phyloP scores from a whole-genome alignment of 2,329 filamentous ascomycete species.

The Tolypocladium sp. region DNA sequence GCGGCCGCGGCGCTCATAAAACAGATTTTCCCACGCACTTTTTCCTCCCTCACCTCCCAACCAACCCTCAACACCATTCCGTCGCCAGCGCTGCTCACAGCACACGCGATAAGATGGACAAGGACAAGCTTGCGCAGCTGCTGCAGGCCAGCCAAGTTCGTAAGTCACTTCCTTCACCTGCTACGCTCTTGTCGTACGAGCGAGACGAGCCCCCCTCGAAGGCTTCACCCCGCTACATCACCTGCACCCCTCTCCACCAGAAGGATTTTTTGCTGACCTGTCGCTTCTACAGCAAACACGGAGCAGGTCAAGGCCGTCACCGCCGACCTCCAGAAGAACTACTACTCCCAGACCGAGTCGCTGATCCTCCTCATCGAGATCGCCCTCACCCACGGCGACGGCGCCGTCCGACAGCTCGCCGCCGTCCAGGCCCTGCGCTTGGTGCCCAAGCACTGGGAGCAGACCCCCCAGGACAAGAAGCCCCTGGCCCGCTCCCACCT shows the following conservation, averaged over 20 bases:
- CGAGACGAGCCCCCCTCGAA: background rate
- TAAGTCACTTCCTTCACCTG: constrained; percentile 38
- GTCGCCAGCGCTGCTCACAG: background rate
- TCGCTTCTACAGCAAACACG: constrained; percentile 60
- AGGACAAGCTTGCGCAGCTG: constrained; percentile 73
- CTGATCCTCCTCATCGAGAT: constrained; percentile 83
- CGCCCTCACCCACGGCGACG: constrained; percentile 65
- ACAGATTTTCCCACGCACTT: background rate
- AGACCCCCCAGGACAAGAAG: constrained; percentile 67
- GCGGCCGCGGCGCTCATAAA: background rate
- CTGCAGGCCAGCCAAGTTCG: constrained; percentile 82
- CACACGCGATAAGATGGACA: constrained; percentile 27
- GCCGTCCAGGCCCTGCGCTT: constrained; percentile 83
- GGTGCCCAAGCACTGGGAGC: constrained; percentile 77
- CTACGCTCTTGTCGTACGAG: background rate
- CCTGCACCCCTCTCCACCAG: background rate
- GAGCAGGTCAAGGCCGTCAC: constrained; percentile 85
- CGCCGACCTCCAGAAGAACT: constrained; percentile 82
- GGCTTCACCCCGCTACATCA: background rate
- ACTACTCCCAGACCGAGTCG: constrained; percentile 78
- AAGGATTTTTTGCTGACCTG: constrained; percentile 2
- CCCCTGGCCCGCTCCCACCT: constrained; percentile 71
- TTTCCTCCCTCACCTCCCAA: background rate
- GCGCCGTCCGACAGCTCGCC: constrained; percentile 75
- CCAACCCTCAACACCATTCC: background rate